A percentile compares a stretch with the other conserved stretches of the same genome.
Evolutionary conservation across 441 rosid genomes (phyloP).

Genomic region (Breynia disticha): DNA sequence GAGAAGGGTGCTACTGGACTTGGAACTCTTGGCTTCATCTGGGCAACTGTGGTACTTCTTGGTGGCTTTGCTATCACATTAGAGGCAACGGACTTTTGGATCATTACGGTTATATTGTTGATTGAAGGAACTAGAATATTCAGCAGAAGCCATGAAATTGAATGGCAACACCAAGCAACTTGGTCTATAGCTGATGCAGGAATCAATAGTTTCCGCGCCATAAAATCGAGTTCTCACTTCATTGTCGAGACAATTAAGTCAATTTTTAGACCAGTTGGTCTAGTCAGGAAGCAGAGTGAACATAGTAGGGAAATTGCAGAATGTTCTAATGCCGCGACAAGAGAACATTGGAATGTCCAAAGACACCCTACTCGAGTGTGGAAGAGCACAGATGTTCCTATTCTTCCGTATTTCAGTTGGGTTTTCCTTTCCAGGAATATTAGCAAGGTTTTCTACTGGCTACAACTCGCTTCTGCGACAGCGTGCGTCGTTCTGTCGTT

Average conservation of each 20-base stretch:
- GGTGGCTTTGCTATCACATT: conserved; percentile 88
- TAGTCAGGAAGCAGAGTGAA: conserved; percentile 18
- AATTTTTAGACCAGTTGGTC: conserved; percentile 19
- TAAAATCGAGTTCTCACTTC: conserved; percentile 37
- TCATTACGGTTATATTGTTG: conserved; percentile 65
- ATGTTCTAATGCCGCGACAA: conserved; percentile 5
- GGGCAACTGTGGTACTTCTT: conserved; percentile 95
- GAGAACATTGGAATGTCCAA: conserved; percentile 19
- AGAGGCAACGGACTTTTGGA: conserved; percentile 82
- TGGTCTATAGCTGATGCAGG: conserved; percentile 80
- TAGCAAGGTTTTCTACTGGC: conserved; percentile 78
- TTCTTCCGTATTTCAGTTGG: conserved; percentile 68
- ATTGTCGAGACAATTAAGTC: conserved; percentile 23
- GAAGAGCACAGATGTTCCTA: conserved; percentile 71
- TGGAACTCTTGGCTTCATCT: conserved; percentile 84
- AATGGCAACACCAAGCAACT: conserved; percentile 91
- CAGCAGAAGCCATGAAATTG: conserved; percentile 90
- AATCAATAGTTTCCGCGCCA: conserved; percentile 56
- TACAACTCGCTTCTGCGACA: conserved; percentile 73
- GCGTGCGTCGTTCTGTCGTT: conserved; percentile 60
- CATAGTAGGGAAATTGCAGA: conserved; percentile 16
- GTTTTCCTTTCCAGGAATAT: conserved; percentile 54
- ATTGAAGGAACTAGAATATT: conserved; percentile 82
- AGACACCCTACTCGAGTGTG: conserved; percentile 45
- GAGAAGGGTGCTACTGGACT: conserved; percentile 85